Evolutionary conservation across 129 eudicot species (phyloP), one percentile per base, ranked within the genome.

Genomic region (Artemisia annua): DNA sequence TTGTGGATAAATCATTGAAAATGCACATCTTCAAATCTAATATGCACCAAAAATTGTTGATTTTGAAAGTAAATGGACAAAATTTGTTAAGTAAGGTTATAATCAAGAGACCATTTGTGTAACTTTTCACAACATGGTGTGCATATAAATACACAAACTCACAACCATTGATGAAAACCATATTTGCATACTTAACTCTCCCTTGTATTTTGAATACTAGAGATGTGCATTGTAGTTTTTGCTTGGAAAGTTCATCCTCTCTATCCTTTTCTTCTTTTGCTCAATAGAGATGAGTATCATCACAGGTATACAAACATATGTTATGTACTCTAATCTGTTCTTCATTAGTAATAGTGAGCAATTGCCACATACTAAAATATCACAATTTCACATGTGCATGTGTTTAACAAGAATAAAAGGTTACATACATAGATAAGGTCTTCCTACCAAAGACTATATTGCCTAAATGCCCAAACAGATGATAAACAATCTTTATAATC

Each of bases 251-350:
- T 84, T 56, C 92, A 87, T 70, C 90, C 96, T 66, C 68, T 83
- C 15, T 87, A 90, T 61, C 91, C 91, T 18, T 91, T 91, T 30
- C 80, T 87, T 69, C 95, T 91, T 20, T 83, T 91, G 78, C 95
- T 87, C 71, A 91, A 91, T 70, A 83, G 91, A 71, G 97, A 91
- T 76, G 97, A 90, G 74, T 87, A 90, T 66, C 89, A 87, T 80
- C 85, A 83, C 82, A 83, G 95, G 96, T 73, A 83, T 59, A 65
- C 63, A n/a, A 61, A 48, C n/a, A 30, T 30, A 30, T 30, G 35
- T 30, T 30, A 30, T 30, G 35, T 30, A 30, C 35, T 30, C 35
- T 30, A 30, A 30, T 4, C 4, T 30, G 35, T 30, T 30, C 3
- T 11, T 13, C 3, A 11, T 24, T n/a, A n/a, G n/a, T n/a, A n/a